Base-by-base conservation (phyloP, 2,329 filamentous ascomycete species). In the Pseudogymnoascus sp. region DNA sequence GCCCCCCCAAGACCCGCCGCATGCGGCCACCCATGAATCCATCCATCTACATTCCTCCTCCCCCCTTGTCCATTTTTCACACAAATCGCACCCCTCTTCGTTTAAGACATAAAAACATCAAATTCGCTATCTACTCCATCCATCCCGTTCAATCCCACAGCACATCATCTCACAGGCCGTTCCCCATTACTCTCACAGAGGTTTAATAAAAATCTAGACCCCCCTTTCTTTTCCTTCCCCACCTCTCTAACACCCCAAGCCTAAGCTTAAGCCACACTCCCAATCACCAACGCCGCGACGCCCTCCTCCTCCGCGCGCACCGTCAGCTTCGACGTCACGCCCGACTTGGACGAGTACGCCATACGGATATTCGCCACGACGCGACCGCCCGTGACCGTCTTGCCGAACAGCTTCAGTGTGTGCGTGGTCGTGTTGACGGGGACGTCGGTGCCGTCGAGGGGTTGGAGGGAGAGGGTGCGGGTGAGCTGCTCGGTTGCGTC, bases 301-400 rank as follows among this genome's bases (percentile, higher is more conserved):
- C 90, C 90, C 73, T 94, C 90, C 77, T 99, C 94, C 75, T 99
- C 94, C 74, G 89, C 89, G 72, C 94, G 84, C 64, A 93, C 90
- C 60, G 88, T 89, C 69, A 99, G 91, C 84, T 97, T 97, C 71
- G 93, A 95, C 63, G 94, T 97, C 27, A 97, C 92, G 60, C 94
- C 94, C 59, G 87, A 88, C 82, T 95, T 96, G 70, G 89, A 86
- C 65, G 90, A 95, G 77, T 86, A 97, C 0, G 92, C 94, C 92
- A 99, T 96, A 76, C 92, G 85, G 66, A 97, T 86, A 67, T 85
- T 87, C 64, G 89, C 89, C 62, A 92, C 90, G 13, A 99, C 93
- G 71, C 88, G 88, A 67, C 94, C 94, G 36, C 93, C 94, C 35
- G 84, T 87, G 65, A 97, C 87, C 45, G 91, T 96, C 85, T 97